Percentiles rank a stretch among this genome's conserved stretches.
phyloP scores from a whole-genome alignment of 2,329 filamentous ascomycete species.

The Ceratocystis cubensis region DNA sequence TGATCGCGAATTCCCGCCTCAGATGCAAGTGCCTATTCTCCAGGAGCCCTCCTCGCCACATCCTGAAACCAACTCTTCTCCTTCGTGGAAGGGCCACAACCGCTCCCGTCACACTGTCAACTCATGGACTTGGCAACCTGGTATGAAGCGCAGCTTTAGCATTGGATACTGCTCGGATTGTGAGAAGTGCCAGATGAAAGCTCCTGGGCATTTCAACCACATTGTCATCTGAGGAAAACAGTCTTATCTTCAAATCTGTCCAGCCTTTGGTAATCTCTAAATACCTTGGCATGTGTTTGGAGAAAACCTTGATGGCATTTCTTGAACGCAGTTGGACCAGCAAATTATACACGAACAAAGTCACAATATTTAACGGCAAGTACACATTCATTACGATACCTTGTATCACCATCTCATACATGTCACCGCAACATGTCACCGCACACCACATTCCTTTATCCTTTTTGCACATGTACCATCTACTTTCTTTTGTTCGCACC shows the following conservation, averaged over 20 bases:
- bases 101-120: conserved; percentile 48
- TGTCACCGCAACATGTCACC: too few species aligned
- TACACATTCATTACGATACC: neutral
- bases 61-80: conserved; percentile 27
- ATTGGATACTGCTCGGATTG: conserved; percentile 70
- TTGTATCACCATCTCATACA: neutral
- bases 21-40: conserved; percentile 19
- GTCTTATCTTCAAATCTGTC: too few species aligned
- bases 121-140: conserved; percentile 47
- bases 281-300: neutral
- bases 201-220: conserved; percentile 71
- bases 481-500: conserved; percentile 1
- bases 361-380: neutral
- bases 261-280: too few species aligned
- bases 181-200: conserved; percentile 61
- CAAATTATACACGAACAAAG: neutral
- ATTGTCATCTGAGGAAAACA: conserved; percentile 48
- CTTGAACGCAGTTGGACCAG: neutral
- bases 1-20: conserved; percentile 15
- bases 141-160: conserved; percentile 59
- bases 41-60: conserved; percentile 31
- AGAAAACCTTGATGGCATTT: neutral
- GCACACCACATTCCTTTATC: neutral
- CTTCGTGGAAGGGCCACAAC: conserved; percentile 42
- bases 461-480: neutral